These are phyloP conservation scores for Aeschynomene evenia DNA, from an alignment of 306 rosid genomes.

Conservation along the genomic window DNA sequence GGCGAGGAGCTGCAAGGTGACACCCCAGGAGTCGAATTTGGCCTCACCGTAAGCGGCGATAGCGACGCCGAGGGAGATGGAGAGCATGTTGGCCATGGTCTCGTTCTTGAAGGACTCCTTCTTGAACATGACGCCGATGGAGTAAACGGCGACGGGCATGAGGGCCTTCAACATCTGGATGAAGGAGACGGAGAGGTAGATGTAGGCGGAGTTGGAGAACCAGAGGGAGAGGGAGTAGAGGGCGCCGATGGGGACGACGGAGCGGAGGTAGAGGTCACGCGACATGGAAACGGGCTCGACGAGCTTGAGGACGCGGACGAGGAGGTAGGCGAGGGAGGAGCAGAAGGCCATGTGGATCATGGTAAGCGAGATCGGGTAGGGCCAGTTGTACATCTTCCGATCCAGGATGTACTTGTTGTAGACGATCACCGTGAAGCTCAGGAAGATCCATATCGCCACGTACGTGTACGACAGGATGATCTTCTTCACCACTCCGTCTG, in stretches of 20 bases:
- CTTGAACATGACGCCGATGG: conserved; percentile 64
- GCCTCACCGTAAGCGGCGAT: conserved; percentile 94
- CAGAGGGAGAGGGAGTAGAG: conserved; percentile 89
- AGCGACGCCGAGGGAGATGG: conserved; percentile 84
- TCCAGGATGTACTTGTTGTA: conserved; percentile 96
- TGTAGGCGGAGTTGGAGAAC: conserved; percentile 91
- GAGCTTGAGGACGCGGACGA: conserved; percentile 77
- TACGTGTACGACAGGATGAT: conserved; percentile 80
- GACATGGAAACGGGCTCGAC: conserved; percentile 92
- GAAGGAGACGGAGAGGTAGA: conserved; percentile 85
- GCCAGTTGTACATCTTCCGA: conserved; percentile 94
- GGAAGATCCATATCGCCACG: conserved; percentile 91
- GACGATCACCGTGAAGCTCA: conserved; percentile 88
- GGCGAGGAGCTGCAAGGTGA: conserved; percentile 69
- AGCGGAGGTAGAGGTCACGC: conserved; percentile 66
- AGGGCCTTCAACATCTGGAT: conserved; percentile 96
- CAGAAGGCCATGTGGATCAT: conserved; percentile 99
- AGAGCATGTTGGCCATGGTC: conserved; percentile 83
- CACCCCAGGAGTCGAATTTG: conserved; percentile 71
- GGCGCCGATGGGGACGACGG: conserved; percentile 96
- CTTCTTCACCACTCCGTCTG: conserved; percentile 76
- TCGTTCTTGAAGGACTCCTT: conserved; percentile 69
- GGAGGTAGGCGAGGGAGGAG: conserved; percentile 77
- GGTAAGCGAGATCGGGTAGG: conserved; percentile 87
- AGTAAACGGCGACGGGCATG: conserved; percentile 94